Base-by-base conservation (phyloP, 108 stramenopile genomes). In the Cyclotella kingstonii region DNA sequence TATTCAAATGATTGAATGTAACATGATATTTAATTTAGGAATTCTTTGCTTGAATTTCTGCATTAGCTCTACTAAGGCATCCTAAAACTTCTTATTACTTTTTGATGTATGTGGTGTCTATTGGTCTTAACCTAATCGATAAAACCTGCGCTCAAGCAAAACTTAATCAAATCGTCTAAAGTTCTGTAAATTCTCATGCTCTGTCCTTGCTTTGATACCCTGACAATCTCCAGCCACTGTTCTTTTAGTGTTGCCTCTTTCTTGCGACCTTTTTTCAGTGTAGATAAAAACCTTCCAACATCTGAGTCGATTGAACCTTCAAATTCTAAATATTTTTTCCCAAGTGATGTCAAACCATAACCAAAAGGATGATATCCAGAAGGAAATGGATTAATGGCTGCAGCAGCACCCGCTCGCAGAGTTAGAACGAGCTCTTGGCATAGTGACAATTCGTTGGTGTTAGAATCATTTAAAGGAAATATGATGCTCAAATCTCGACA, bases 181-280 rank as follows among this genome's bases (percentile, higher is more conserved):
- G 15, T 63, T 21, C 80, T 60, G 73, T 87, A 88, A 22, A 91
- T 83, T 53, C 90, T 53, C 90, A 91, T 88, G 41, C 73, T 64
- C 70, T 91, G 87, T 29, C 84, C 83, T 63, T 64, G 54, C 40
- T 88, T 84, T 33, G 81, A 82, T 6, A 82, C 84, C 12, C 83
- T 58, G 9, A 87, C 68, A 39, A 91, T 76, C 59, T 91, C 90
- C 57, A 87, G 25, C 87, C 87, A 91, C 43, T 88, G 74, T 26
- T 55, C 67, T 44, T 86, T 84, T 50, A 91, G 44, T 1, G 64
- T 64, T 9, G 57, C 17, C 23, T 51, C 44, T 2, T 68, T 66
- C 58, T 86, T 86, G 7, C 85, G 77, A 21, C 66, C 72, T n/a
- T 54, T 48, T 57, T 78, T 80, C 25, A 85, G 31, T 11, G 82